A percentile compares a stretch with the other conserved stretches of the same genome.
Conservation (phyloP, 441 rosid genomes). For the Erodium texanum region DNA sequence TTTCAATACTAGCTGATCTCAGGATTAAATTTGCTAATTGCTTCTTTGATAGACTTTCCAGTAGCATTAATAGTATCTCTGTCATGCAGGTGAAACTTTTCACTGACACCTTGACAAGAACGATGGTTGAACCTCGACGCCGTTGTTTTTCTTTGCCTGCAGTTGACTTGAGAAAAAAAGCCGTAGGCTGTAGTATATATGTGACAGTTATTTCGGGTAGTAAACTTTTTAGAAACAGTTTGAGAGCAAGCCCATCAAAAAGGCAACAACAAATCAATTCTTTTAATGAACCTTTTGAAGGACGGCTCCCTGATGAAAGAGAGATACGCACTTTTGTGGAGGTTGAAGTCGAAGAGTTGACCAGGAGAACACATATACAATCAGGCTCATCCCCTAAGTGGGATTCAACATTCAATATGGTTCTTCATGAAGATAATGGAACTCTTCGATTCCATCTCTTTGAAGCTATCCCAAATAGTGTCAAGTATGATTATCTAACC, state of each 20-base stretch:
- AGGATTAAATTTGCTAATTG: not conserved
- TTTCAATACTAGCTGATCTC: conserved; percentile 3
- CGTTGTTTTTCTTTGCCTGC: conserved; percentile 71
- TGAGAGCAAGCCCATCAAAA: conserved; percentile 61
- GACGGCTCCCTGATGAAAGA: conserved; percentile 29
- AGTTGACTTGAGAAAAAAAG: conserved; percentile 68
- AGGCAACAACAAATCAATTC: conserved; percentile 30
- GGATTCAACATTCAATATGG: conserved; percentile 84
- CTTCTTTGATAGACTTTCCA: not conserved
- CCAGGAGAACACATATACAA: conserved; percentile 57
- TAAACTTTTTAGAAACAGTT: conserved; percentile 45
- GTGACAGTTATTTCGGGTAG: conserved; percentile 70
- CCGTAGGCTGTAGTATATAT: conserved; percentile 66
- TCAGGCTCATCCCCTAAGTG: conserved; percentile 64
- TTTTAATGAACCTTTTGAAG: conserved; percentile 30
- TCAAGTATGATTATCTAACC: conserved; percentile 59
- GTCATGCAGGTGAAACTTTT: conserved; percentile 55
- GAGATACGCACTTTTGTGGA: conserved; percentile 73
- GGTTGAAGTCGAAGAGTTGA: conserved; percentile 74
- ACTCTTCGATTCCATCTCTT: conserved; percentile 59
- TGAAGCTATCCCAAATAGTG: conserved; percentile 46
- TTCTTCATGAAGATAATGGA: conserved; percentile 72
- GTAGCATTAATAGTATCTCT: not conserved
- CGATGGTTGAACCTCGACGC: conserved; percentile 89
- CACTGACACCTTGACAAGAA: conserved; percentile 73